A percentile compares a stretch with the other conserved stretches of the same genome.
Conservation (phyloP, 768 basidiomycete genomes). For the Termitomyces sp. region DNA sequence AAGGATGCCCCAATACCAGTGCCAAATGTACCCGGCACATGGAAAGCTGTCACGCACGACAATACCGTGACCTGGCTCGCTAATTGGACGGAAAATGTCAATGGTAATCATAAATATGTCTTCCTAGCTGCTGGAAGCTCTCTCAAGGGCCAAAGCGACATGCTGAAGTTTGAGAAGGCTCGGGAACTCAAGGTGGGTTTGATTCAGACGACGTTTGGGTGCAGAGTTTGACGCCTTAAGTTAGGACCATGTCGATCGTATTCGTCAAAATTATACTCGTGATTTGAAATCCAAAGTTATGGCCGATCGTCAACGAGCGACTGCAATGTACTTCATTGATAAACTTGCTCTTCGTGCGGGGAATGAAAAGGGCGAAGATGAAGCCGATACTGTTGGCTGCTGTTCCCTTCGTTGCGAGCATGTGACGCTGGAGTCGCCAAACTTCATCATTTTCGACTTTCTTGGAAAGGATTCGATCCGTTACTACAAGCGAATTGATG, state of each 20-base stretch:
- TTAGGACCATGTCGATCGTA: slow-evolving; percentile 85
- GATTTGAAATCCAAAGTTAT: slow-evolving; percentile 90
- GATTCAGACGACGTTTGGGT: neutral
- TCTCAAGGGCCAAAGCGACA: slow-evolving; percentile 96
- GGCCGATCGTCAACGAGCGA: slow-evolving; percentile 95
- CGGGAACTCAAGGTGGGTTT: slow-evolving; percentile 82
- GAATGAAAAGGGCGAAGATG: slow-evolving; percentile 99
- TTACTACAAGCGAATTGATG: slow-evolving; percentile 88
- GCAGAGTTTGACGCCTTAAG: slow-evolving; percentile 2
- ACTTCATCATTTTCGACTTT: slow-evolving; percentile 92
- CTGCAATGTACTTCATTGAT: slow-evolving; percentile 99
- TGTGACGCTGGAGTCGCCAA: slow-evolving; percentile 84
- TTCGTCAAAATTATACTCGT: slow-evolving; percentile 80
- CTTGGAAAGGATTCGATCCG: slow-evolving; percentile 99
- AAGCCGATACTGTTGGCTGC: slow-evolving; percentile 98
- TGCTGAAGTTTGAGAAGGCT: slow-evolving; percentile 97
- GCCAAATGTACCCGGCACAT: slow-evolving; percentile 90
- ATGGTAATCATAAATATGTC: slow-evolving; percentile 93
- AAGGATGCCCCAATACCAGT: slow-evolving; percentile 64
- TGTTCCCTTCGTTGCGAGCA: slow-evolving; percentile 97
- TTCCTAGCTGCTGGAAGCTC: slow-evolving; percentile 97
- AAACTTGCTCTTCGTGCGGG: slow-evolving; percentile 95
- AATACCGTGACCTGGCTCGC: slow-evolving; percentile 99
- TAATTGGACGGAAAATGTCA: slow-evolving; percentile 98
- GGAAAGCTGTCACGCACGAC: slow-evolving; percentile 87